Evolutionary conservation across 805 yeast genomes (phyloP).

Genomic region (Kazachstania bromeliacearum): DNA sequence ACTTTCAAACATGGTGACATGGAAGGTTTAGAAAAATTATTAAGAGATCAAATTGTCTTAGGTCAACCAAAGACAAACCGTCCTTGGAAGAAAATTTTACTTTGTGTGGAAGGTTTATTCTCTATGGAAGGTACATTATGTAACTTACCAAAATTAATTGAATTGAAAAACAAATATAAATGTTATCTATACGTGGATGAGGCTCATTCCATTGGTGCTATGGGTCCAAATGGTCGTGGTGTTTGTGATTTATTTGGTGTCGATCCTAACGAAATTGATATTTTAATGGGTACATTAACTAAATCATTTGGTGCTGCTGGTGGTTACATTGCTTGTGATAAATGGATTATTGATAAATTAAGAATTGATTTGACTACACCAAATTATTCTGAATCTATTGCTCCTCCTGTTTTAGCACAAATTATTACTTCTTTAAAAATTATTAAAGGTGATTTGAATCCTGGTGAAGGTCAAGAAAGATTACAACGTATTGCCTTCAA

Average conservation of each 20-base stretch:
- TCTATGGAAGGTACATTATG: slow-evolving; percentile 90
- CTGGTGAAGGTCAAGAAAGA: slow-evolving; percentile 90
- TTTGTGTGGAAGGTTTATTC: slow-evolving; percentile 87
- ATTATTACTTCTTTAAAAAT: slow-evolving; percentile 71
- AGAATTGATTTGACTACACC: slow-evolving; percentile 65
- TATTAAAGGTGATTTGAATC: slow-evolving; percentile 71
- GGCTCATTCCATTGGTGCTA: slow-evolving; percentile 98
- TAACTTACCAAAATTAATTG: slow-evolving; percentile 66
- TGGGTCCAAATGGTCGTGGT: slow-evolving; percentile 91
- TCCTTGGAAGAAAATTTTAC: slow-evolving; percentile 84
- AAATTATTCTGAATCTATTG: slow-evolving; percentile 71
- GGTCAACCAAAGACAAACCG: slow-evolving; percentile 94
- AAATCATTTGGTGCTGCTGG: slow-evolving; percentile 99
- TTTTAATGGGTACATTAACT: slow-evolving; percentile 95
- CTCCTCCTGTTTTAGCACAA: slow-evolving; percentile 90
- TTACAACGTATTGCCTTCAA: slow-evolving; percentile 91
- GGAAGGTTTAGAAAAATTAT: slow-evolving; percentile 61
- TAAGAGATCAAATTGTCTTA: slow-evolving; percentile 78
- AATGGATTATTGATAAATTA: slow-evolving; percentile 60
- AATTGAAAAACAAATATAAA: slow-evolving; percentile 72
- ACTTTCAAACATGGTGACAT: slow-evolving; percentile 90
- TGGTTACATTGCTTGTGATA: slow-evolving; percentile 83
- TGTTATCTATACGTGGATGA: slow-evolving; percentile 90
- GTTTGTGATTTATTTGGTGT: slow-evolving; percentile 88
- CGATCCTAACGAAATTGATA: slow-evolving; percentile 65